Evolutionary conservation across 2,329 filamentous ascomycete species (phyloP).

Genomic region (Chalaropsis ovoidea): DNA sequence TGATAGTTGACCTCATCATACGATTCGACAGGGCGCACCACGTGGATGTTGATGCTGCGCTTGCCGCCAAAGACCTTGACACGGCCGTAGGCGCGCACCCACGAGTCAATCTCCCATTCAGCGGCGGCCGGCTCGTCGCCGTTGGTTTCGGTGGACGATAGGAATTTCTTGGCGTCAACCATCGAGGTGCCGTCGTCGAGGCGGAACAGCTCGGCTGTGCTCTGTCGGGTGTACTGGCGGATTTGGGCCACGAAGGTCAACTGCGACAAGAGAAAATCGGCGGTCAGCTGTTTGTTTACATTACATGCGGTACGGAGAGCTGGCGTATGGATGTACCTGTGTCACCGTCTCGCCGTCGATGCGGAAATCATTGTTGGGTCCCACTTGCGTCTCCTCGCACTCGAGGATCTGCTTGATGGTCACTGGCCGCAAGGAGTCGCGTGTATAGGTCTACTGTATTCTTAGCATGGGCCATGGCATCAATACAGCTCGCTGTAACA

Average conservation of each 20-base stretch:
- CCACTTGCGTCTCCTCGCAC: slow-evolving; percentile 62
- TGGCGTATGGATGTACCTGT: slow-evolving; percentile 35
- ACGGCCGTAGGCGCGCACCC: slow-evolving; percentile 77
- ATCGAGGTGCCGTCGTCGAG: slow-evolving; percentile 90
- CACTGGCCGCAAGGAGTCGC: slow-evolving; percentile 83
- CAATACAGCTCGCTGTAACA: not conserved
- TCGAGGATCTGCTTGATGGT: slow-evolving; percentile 93
- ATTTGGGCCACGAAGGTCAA: slow-evolving; percentile 81
- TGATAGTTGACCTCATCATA: slow-evolving; percentile 92
- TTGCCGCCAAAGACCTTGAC: slow-evolving; percentile 78
- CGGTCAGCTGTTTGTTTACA: not conserved
- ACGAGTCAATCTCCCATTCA: slow-evolving; percentile 59
- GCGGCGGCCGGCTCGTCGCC: slow-evolving; percentile 31
- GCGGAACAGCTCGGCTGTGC: slow-evolving; percentile 84
- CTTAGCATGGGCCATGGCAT: not conserved
- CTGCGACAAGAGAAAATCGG: slow-evolving; percentile 15
- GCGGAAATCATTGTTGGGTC: slow-evolving; percentile 55
- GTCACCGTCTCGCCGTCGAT: slow-evolving; percentile 68
- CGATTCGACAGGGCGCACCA: slow-evolving; percentile 69
- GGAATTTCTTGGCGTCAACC: slow-evolving; percentile 76
- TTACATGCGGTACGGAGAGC: not conserved
- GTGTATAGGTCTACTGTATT: slow-evolving; percentile 47
- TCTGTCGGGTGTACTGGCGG: slow-evolving; percentile 72
- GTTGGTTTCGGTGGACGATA: slow-evolving; percentile 31
- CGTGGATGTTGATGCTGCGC: slow-evolving; percentile 67